phyloP scores from a whole-genome alignment of 257 asterid genomes.

The Scutellaria minor region DNA sequence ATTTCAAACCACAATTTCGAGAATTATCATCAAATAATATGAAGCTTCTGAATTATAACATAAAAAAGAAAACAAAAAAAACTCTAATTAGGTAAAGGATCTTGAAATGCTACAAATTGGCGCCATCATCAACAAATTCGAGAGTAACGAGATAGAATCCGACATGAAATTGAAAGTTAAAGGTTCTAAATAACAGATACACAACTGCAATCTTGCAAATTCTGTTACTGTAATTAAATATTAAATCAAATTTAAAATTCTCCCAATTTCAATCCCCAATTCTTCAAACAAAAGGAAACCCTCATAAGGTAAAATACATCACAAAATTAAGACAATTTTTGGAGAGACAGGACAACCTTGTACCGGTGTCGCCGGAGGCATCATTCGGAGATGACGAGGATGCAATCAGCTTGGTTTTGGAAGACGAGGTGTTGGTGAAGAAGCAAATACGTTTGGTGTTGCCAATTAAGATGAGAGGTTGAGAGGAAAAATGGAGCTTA shows the following conservation, averaged over 20 bases:
- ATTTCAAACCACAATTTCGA: not conserved
- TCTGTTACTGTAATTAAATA: not conserved
- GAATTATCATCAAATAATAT: not conserved
- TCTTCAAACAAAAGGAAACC: not conserved
- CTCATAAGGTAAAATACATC: not conserved
- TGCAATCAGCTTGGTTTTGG: constrained; percentile 32
- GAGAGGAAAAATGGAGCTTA: constrained; percentile 38
- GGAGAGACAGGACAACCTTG: constrained; percentile 47
- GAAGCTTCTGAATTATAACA: not conserved
- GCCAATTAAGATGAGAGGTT: constrained; percentile 32
- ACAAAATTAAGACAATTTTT: not conserved
- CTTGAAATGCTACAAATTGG: not conserved
- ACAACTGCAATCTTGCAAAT: not conserved
- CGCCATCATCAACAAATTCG: not conserved
- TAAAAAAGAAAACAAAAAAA: not conserved
- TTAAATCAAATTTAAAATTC: not conserved
- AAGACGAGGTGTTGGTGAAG: constrained; percentile 23
- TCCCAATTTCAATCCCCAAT: not conserved
- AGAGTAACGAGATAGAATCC: not conserved
- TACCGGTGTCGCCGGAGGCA: constrained; percentile 43
- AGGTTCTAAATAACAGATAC: not conserved
- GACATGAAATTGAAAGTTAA: not conserved
- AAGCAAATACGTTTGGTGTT: constrained; percentile 34
- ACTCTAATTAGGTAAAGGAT: not conserved
- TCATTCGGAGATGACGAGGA: constrained; percentile 54